A percentile compares a stretch with the other conserved stretches of the same genome.
Evolutionary conservation across 1,284 basidiomycete genomes (phyloP).

Genomic region (Trichosporon faecale): DNA sequence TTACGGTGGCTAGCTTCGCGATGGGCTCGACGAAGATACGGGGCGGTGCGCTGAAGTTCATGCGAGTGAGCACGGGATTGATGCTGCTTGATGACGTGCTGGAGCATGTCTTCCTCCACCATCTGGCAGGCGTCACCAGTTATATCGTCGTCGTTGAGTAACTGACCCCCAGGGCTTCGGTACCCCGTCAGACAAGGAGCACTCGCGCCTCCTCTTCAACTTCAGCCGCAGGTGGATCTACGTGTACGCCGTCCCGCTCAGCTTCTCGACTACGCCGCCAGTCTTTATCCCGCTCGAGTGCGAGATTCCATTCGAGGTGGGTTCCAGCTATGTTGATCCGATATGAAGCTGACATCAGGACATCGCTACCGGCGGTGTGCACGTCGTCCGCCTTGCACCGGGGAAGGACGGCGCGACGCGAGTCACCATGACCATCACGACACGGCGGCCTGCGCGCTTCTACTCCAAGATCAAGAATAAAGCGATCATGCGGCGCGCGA

Average conservation of each 20-base stretch:
- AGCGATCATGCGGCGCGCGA: constrained; percentile 19
- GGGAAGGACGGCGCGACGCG: neutral
- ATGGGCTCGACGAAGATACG: constrained; percentile 12
- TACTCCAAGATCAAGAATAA: constrained; percentile 14
- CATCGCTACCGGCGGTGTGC: constrained; percentile 22
- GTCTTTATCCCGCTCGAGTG: constrained; percentile 24
- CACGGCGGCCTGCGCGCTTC: constrained; percentile 26
- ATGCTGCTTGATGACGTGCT: too few species aligned
- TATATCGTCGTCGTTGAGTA: too few species aligned
- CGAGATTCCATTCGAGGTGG: constrained; percentile 26
- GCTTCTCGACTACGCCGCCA: constrained; percentile 6
- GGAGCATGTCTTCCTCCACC: too few species aligned
- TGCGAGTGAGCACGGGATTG: constrained; percentile 3
- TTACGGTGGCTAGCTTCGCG: constrained; percentile 8
- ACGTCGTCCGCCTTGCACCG: constrained; percentile 3
- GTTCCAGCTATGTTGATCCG: neutral
- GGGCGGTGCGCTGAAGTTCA: neutral
- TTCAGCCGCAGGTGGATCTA: constrained; percentile 23
- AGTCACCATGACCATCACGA: constrained; percentile 23
- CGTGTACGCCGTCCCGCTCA: constrained; percentile 12
- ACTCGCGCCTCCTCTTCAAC: constrained; percentile 24
- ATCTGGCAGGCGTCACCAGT: too few species aligned
- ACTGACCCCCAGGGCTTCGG: constrained; percentile 16
- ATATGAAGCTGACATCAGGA: constrained; percentile 11
- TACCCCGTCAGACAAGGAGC: neutral